Conservation (phyloP, 306 rosid genomes). For the Inga laurina region DNA sequence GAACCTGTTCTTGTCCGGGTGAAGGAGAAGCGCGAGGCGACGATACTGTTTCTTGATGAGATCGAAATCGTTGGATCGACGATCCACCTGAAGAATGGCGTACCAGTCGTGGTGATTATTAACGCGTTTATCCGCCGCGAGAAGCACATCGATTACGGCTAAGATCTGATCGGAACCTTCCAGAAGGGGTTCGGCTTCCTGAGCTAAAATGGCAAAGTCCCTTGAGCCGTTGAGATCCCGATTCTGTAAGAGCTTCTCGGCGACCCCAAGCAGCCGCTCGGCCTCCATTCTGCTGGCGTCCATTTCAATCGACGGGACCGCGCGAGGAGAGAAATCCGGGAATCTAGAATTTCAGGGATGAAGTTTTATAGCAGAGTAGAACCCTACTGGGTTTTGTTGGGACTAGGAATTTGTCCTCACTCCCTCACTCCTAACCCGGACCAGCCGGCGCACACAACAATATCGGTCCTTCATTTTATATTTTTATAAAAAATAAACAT, state of each 20-base stretch:
- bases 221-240: conserved; percentile 78
- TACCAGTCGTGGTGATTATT: conserved; percentile 91
- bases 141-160: conserved; percentile 78
- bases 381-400: background rate
- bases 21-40: conserved; percentile 84
- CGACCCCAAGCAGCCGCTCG: conserved; percentile 73
- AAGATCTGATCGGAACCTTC: conserved; percentile 97
- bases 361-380: background rate
- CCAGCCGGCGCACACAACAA: background rate
- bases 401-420: background rate
- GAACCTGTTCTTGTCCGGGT: conserved; percentile 82
- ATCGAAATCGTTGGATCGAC: conserved; percentile 64
- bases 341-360: background rate
- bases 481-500: too few relatives aligned
- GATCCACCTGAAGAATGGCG: conserved; percentile 70
- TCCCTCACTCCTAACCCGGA: background rate
- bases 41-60: conserved; percentile 76
- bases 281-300: conserved; percentile 64
- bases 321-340: background rate
- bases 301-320: background rate
- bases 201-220: conserved; percentile 85
- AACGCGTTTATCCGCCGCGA: conserved; percentile 72
- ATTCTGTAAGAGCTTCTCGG: conserved; percentile 72
- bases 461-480: background rate
- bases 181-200: conserved; percentile 82